Evolutionary conservation across 2,329 filamentous ascomycete genomes (phyloP).

Genomic region (Aspergillus tubingensis): DNA sequence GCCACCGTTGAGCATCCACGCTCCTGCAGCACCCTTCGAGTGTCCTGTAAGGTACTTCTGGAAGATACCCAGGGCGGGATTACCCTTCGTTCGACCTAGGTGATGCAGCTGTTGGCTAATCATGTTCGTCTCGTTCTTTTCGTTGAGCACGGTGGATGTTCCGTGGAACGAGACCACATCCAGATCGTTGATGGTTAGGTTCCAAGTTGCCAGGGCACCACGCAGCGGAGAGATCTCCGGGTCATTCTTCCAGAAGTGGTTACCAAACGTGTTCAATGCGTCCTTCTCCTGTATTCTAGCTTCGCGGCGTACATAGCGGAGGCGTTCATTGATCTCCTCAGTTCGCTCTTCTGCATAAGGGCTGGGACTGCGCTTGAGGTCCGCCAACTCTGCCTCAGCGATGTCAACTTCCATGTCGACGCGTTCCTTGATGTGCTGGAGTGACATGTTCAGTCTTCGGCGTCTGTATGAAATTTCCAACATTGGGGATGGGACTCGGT

Average conservation of each 20-base stretch:
- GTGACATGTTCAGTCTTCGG: neutral
- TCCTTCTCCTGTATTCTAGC: neutral
- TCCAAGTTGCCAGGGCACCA: constrained; percentile 3
- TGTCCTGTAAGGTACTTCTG: constrained; percentile 97
- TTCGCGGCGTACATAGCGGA: neutral
- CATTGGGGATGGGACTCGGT: neutral
- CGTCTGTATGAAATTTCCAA: neutral
- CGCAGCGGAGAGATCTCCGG: neutral
- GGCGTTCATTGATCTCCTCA: neutral
- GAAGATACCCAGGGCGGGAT: constrained; percentile 90
- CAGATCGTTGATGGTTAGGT: constrained; percentile 66
- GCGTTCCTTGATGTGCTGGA: constrained; percentile 1
- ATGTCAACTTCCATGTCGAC: neutral
- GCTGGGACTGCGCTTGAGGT: neutral
- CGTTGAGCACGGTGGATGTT: constrained; percentile 93
- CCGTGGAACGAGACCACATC: constrained; percentile 94
- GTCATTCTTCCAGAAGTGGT: neutral
- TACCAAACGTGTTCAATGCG: neutral
- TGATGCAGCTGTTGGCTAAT: constrained; percentile 91
- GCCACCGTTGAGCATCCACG: constrained; percentile 98
- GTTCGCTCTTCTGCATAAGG: neutral
- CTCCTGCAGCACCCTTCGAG: constrained; percentile 94
- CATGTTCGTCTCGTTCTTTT: constrained; percentile 97
- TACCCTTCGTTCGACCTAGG: constrained; percentile 88
- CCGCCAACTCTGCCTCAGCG: neutral